Evolutionary conservation across 352 stramenopile species (phyloP), one percentile per base, ranked within the genome.

Genomic region (Globisporangium ultimum): DNA sequence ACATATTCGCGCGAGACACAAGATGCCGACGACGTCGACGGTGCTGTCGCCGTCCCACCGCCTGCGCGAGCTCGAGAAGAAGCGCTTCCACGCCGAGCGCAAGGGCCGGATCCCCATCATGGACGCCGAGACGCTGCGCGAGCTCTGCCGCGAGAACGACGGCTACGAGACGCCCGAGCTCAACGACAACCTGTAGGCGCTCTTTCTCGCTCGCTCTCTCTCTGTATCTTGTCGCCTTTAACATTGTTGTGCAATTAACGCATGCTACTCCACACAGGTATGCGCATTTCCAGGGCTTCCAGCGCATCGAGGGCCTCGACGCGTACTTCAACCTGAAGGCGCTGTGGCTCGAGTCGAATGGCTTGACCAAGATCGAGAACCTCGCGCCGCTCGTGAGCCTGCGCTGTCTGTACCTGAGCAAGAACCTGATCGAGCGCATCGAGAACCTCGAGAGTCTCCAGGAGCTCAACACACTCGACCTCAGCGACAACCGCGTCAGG

Each of bases 341-440:
- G 45, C 72, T 99, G n/a, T 98, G 89, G 89, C 84, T 99, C 18
- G 94, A 98, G 66, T 96, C 87, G 1, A 99, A 99, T 64, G 93
- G 92, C 10, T 78, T 99, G 34, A 71, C 66, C 18, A 87, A 71
- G 63, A 89, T 98, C 32, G 89, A 92, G 54, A 88, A 88, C 62
- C 71, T 97, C 38, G 58, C 66, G 40, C 58, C 84, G 50, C 70
- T 98, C 6, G 59, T 70, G 12, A 71, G 93, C 22, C 61, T 98
- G 20, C 72, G 94, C 42, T 98, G 91, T 63, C 70, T 98, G 36
- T 98, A 98, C 62, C 56, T 98, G 57, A 86, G 95, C 68, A 94
- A 95, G 48, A 98, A 98, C 71, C 65, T 97, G 8, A 91, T 98
- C 34, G 75, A 83, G 56, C 68, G 63, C 13, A 79, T 98, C 21